These are phyloP conservation scores for Naganishia cerealis DNA, from an alignment of 1,284 basidiomycete species.

Conservation along the genomic window DNA sequence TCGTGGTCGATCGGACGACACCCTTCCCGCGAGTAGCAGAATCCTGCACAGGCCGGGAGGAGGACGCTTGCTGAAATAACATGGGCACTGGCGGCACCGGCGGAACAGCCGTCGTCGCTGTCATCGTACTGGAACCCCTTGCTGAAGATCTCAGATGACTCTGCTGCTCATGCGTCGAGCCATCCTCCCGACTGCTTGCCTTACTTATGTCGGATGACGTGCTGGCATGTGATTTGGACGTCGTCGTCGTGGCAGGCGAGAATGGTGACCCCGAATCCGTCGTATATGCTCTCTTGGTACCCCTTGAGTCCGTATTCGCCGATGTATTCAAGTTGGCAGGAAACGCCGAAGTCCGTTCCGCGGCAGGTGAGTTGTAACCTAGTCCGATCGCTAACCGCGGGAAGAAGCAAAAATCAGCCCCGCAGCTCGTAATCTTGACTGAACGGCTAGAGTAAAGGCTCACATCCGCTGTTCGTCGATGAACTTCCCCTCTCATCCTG, in stretches of 20 bases:
- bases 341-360: background rate
- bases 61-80: slow-evolving; percentile 68
- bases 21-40: slow-evolving; percentile 23
- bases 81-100: slow-evolving; percentile 96
- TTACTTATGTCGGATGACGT: background rate
- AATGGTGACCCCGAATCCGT: background rate
- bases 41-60: slow-evolving; percentile 36
- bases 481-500: background rate
- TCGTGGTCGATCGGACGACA: background rate
- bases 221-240: background rate
- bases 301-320: background rate
- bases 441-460: background rate
- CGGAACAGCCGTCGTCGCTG: slow-evolving; percentile 63
- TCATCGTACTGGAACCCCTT: background rate
- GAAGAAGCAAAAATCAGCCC: background rate
- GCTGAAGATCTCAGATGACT: background rate
- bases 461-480: slow-evolving; percentile 4
- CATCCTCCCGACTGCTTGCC: slow-evolving; percentile 3
- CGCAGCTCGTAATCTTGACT: background rate
- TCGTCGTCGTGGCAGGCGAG: background rate
- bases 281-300: background rate
- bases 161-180: background rate
- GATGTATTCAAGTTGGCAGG: background rate
- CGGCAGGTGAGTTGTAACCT: background rate
- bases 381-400: background rate